These are phyloP conservation scores for Leccinum colubrinum DNA, from an alignment of 1,284 basidiomycete species.

Conservation along the genomic window DNA sequence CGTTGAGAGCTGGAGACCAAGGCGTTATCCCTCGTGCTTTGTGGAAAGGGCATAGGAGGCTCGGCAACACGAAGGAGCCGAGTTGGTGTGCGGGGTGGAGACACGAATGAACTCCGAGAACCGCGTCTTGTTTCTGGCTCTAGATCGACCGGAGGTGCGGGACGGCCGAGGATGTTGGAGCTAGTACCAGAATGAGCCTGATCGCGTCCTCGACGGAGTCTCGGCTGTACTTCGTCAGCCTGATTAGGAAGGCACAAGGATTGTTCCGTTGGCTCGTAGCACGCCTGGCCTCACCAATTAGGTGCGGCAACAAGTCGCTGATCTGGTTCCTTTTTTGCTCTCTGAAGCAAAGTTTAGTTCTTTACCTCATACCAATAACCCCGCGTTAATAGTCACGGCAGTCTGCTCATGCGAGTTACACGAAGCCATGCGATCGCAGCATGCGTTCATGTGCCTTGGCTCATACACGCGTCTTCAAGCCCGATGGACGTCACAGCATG, in stretches of 20 bases:
- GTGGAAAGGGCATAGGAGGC: conserved; percentile 11
- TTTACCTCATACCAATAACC: not conserved
- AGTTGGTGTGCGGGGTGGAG: conserved; percentile 5
- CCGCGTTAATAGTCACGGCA: conserved; percentile 16
- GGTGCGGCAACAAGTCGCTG: conserved; percentile 19
- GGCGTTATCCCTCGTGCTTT: conserved; percentile 10
- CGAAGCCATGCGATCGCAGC: conserved; percentile 19
- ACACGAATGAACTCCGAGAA: conserved; percentile 19
- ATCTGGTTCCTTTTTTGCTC: conserved; percentile 7
- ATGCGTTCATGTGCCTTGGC: conserved; percentile 27
- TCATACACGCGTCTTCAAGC: conserved; percentile 2
- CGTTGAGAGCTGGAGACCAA: conserved; percentile 9
- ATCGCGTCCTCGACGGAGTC: conserved; percentile 24
- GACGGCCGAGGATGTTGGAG: conserved; percentile 13
- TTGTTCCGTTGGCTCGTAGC: conserved; percentile 7
- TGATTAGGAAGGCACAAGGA: conserved; percentile 10
- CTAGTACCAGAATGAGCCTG: conserved; percentile 8
- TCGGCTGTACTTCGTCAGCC: conserved; percentile 5
- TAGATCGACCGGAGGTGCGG: conserved; percentile 14
- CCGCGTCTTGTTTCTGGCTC: conserved; percentile 5
- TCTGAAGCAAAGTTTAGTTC: not conserved
- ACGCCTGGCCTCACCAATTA: conserved; percentile 20
- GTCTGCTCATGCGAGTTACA: not conserved
- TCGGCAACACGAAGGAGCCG: conserved; percentile 8
- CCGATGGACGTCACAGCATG: conserved; percentile 1